These are phyloP conservation scores for Pestalotiopsis sp. DNA, from an alignment of 2,329 filamentous ascomycete genomes.

Conservation along the genomic window DNA sequence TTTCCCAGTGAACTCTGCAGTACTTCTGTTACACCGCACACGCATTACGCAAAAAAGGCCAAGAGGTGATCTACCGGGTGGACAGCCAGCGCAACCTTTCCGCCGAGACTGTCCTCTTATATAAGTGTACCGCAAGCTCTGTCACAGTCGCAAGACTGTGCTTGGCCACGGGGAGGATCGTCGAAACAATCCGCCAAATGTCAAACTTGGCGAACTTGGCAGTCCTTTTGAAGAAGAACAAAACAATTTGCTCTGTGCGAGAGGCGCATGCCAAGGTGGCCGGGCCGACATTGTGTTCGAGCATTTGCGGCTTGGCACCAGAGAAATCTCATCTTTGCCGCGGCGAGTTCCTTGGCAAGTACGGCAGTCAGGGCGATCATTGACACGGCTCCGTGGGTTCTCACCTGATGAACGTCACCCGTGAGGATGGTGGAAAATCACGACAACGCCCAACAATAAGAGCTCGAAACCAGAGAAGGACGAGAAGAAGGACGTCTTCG, in stretches of 20 bases:
- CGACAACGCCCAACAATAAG: not conserved
- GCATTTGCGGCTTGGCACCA: not conserved
- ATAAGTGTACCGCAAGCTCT: not conserved
- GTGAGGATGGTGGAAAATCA: not conserved
- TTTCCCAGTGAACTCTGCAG: not conserved
- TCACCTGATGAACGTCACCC: not conserved
- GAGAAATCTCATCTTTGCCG: not conserved
- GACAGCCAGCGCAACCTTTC: not conserved
- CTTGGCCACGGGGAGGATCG: not conserved
- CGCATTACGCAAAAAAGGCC: not conserved
- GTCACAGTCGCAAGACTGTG: not conserved
- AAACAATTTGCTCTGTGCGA: not conserved
- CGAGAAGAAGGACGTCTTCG: not conserved
- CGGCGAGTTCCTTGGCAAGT: not conserved
- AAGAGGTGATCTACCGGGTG: not conserved
- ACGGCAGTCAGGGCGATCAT: conserved; percentile 3
- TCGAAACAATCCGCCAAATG: not conserved
- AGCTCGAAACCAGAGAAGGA: not conserved
- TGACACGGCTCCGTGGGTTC: not conserved
- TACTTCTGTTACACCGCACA: not conserved
- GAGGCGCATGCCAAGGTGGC: not conserved
- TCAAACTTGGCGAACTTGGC: not conserved
- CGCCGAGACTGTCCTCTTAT: not conserved
- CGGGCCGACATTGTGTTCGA: conserved; percentile 2
- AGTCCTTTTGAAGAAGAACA: not conserved